Percentiles rank a stretch among this genome's conserved stretches.
Evolutionary conservation across 2,329 filamentous ascomycete genomes (phyloP).

Genomic region (Tolypocladium tundrense): DNA sequence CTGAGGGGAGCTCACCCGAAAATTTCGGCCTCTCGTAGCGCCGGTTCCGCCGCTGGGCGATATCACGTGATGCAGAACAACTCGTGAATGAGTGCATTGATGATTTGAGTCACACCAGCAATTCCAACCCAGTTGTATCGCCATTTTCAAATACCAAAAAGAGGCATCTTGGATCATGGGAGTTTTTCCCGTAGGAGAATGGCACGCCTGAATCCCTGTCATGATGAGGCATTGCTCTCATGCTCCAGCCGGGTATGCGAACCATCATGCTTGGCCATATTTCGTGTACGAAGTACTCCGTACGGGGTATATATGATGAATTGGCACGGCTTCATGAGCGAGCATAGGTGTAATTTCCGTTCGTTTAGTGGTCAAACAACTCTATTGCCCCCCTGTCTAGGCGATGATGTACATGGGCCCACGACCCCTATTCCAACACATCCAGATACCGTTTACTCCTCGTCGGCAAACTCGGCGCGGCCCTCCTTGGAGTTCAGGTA

Average conservation of each 20-base stretch:
- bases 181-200: not conserved
- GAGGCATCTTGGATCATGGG: not conserved
- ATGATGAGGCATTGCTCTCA: not conserved
- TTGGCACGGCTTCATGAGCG: not conserved
- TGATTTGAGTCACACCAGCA: not conserved
- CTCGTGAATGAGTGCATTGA: not conserved
- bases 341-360: not conserved
- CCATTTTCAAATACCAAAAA: not conserved
- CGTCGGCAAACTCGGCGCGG: constrained; percentile 41
- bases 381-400: constrained; percentile 29
- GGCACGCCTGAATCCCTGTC: not conserved
- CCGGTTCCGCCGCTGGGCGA: constrained; percentile 15
- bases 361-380: constrained; percentile 9
- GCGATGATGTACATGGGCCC: constrained; percentile 30
- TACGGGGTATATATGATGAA: no score
- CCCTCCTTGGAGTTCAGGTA: constrained; percentile 74
- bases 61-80: constrained; percentile 3
- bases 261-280: not conserved
- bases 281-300: not conserved
- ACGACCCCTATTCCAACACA: constrained; percentile 19
- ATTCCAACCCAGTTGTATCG: not conserved
- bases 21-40: constrained; percentile 18
- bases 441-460: constrained; percentile 25
- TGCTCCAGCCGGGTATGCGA: not conserved
- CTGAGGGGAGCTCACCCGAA: constrained; percentile 14